These are phyloP conservation scores for Curvularia lunata DNA, from an alignment of 2,329 filamentous ascomycete species.

Conservation along the genomic window DNA sequence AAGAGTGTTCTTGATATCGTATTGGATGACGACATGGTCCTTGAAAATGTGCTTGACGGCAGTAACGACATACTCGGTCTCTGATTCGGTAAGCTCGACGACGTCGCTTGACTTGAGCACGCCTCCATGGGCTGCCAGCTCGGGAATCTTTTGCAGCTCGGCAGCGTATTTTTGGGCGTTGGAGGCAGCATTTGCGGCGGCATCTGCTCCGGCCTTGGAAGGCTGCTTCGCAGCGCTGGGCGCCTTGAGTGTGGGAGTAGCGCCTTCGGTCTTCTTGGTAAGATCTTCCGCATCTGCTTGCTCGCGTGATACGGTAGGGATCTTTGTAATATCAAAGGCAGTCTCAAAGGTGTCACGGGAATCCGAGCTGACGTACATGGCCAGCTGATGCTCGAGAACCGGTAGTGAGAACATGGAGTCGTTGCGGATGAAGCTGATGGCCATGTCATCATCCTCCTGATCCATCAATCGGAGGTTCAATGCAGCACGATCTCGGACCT, in stretches of 20 bases:
- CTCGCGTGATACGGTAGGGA: slow-evolving; percentile 92
- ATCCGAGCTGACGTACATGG: slow-evolving; percentile 94
- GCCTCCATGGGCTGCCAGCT: slow-evolving; percentile 86
- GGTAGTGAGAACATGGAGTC: slow-evolving; percentile 95
- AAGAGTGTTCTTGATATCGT: slow-evolving; percentile 96
- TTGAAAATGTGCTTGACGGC: slow-evolving; percentile 98
- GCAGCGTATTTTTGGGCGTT: slow-evolving; percentile 87
- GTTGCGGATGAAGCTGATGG: slow-evolving; percentile 89
- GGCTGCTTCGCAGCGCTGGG: slow-evolving; percentile 81
- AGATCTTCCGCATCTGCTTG: slow-evolving; percentile 95
- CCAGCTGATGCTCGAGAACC: slow-evolving; percentile 94
- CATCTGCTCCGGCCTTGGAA: slow-evolving; percentile 71
- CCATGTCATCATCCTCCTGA: slow-evolving; percentile 83
- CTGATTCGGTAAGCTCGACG: slow-evolving; percentile 92
- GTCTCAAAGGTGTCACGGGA: slow-evolving; percentile 82
- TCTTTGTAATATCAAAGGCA: slow-evolving; percentile 88
- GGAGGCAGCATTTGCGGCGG: slow-evolving; percentile 76
- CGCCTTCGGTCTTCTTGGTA: slow-evolving; percentile 94
- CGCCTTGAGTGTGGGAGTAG: slow-evolving; percentile 91
- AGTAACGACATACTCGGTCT: slow-evolving; percentile 95
- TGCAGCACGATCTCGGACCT: slow-evolving; percentile 93
- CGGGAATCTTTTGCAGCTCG: slow-evolving; percentile 85
- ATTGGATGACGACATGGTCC: slow-evolving; percentile 93
- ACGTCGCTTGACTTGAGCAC: slow-evolving; percentile 89
- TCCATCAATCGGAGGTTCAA: slow-evolving; percentile 91